Conservation (phyloP, 148 eudicot species). For the Chenopodium quinoa region DNA sequence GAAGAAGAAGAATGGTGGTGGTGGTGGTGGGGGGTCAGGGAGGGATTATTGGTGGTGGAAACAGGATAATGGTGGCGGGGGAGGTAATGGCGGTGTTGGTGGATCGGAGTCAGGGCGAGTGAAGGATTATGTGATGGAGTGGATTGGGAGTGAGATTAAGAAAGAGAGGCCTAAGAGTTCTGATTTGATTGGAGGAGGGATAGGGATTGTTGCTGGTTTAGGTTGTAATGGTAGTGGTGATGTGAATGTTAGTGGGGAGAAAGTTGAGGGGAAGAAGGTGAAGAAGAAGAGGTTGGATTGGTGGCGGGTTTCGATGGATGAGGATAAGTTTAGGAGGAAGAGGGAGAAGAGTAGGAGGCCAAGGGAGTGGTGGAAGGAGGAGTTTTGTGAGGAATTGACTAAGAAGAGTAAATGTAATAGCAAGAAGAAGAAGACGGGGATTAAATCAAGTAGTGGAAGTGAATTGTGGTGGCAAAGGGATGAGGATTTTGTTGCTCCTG, state of each 20-base stretch:
- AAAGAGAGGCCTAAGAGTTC: conserved; percentile 65
- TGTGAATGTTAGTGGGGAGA: conserved; percentile 6
- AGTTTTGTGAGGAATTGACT: conserved; percentile 78
- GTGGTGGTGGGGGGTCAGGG: conserved; percentile 85
- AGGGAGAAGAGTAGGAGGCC: conserved; percentile 70
- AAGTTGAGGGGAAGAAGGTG: conserved; percentile 47
- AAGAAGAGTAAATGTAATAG: conserved; percentile 51
- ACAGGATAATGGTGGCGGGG: conserved; percentile 52
- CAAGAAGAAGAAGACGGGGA: conserved; percentile 48
- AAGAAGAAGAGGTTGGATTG: conserved; percentile 62
- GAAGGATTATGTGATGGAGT: conserved; percentile 96
- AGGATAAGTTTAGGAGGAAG: conserved; percentile 45
- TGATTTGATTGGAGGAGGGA: conserved; percentile 42
- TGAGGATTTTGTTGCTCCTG: conserved; percentile 56
- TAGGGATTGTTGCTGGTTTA: background rate
- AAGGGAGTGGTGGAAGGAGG: conserved; percentile 99
- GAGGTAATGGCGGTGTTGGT: conserved; percentile 30
- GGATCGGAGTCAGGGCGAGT: conserved; percentile 71
- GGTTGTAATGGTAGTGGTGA: conserved; percentile 11
- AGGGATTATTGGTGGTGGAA: conserved; percentile 97
- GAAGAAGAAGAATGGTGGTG: conserved; percentile 64
- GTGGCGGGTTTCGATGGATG: conserved; percentile 83
- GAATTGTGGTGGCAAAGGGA: conserved; percentile 92
- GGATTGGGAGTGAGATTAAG: conserved; percentile 93
- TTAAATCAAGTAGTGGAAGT: conserved; percentile 35